A percentile compares a stretch with the other conserved stretches of the same genome.
These are phyloP conservation scores for Globisporangium paroecandrum DNA, from an alignment of 352 stramenopile genomes.

Conservation along the genomic window DNA sequence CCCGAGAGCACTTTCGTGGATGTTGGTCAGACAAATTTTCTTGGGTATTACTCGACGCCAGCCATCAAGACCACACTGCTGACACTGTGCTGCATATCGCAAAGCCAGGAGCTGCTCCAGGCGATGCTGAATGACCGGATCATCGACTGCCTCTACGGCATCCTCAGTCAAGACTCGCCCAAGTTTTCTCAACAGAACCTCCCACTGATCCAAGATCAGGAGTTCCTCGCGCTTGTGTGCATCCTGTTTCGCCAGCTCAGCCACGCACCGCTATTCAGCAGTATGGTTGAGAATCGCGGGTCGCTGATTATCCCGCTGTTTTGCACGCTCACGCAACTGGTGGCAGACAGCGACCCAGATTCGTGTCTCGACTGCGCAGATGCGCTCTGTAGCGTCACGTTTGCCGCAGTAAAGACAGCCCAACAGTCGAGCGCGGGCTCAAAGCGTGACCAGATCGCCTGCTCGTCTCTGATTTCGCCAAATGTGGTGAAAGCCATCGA, in stretches of 20 bases:
- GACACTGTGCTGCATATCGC: slow-evolving; percentile 55
- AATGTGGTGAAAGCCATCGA: slow-evolving; percentile 40
- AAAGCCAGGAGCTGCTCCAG: slow-evolving; percentile 32
- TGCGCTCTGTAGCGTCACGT: slow-evolving; percentile 54
- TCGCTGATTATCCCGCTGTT: slow-evolving; percentile 41
- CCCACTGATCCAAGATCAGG: slow-evolving; percentile 15
- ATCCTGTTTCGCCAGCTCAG: slow-evolving; percentile 62
- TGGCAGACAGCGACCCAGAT: slow-evolving; percentile 25
- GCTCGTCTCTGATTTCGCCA: slow-evolving; percentile 25
- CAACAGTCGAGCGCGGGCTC: not conserved
- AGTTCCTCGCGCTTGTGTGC: slow-evolving; percentile 48
- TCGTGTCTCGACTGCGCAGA: slow-evolving; percentile 65
- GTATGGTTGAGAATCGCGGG: slow-evolving; percentile 14
- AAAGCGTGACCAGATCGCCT: not conserved
- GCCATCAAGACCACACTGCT: slow-evolving; percentile 49
- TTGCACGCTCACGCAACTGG: slow-evolving; percentile 34
- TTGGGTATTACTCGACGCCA: slow-evolving; percentile 15
- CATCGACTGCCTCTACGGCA: slow-evolving; percentile 34
- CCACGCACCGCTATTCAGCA: slow-evolving; percentile 30
- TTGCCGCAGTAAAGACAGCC: slow-evolving; percentile 17
- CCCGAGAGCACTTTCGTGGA: not conserved
- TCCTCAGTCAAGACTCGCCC: slow-evolving; percentile 19
- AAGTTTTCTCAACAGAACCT: not conserved
- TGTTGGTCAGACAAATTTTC: not conserved
- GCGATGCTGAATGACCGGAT: slow-evolving; percentile 48